Conservation (phyloP, 306 rosid species). For the Purshia tridentata region DNA sequence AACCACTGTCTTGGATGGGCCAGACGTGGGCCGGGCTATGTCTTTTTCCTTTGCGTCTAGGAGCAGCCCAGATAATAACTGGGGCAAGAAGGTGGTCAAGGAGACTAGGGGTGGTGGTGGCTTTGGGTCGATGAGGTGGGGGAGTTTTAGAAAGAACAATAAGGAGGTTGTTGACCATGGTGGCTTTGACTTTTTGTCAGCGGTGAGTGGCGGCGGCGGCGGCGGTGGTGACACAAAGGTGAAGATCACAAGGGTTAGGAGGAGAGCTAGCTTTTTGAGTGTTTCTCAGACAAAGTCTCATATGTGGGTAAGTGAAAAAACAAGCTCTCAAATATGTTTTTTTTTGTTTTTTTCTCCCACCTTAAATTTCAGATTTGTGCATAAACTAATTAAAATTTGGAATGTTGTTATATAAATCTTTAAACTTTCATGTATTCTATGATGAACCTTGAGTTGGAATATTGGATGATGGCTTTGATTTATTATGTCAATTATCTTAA, state of each 20-base stretch:
- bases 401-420: background rate
- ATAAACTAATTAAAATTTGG: background rate
- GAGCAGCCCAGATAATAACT: slow-evolving; percentile 33
- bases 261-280: slow-evolving; percentile 35
- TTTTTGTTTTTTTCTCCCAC: background rate
- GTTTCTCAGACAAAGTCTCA: slow-evolving; percentile 45
- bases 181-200: slow-evolving; percentile 44
- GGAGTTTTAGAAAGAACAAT: slow-evolving; percentile 49
- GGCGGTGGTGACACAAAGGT: slow-evolving; percentile 23
- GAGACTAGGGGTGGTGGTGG: background rate
- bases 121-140: slow-evolving; percentile 71
- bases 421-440: too few species aligned
- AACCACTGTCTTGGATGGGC: slow-evolving; percentile 68
- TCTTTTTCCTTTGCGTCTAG: slow-evolving; percentile 58
- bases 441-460: too few species aligned
- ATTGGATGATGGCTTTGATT: too few species aligned
- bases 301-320: slow-evolving; percentile 49
- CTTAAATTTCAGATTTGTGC: background rate
- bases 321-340: too few species aligned
- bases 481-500: too few species aligned
- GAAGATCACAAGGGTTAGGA: slow-evolving; percentile 39
- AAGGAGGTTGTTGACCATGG: slow-evolving; percentile 35
- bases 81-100: background rate
- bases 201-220: background rate
- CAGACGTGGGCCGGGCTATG: slow-evolving; percentile 60